Percentiles rank a stretch among this genome's conserved stretches.
Conservation (phyloP, 2,329 filamentous ascomycete genomes). For the Hypoxylon sp. region DNA sequence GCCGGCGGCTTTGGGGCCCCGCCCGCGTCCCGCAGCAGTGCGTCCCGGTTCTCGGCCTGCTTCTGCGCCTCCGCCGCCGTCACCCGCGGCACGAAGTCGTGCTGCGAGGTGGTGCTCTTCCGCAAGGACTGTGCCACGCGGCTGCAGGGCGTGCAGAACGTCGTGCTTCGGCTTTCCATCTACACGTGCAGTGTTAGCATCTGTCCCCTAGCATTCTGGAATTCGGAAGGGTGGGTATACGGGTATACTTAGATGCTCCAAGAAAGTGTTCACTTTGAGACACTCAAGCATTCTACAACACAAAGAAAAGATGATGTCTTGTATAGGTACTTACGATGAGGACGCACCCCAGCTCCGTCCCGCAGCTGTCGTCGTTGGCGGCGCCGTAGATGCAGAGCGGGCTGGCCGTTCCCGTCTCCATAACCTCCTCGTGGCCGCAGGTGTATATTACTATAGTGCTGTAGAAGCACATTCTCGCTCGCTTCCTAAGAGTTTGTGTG, state of each 20-base stretch:
- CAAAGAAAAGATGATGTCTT: too few species aligned
- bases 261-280: too few species aligned
- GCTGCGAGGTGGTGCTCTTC: neutral
- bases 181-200: too few species aligned
- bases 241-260: too few species aligned
- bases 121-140: neutral
- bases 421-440: conserved; percentile 24
- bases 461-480: conserved; percentile 22
- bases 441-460: conserved; percentile 2
- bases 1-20: neutral
- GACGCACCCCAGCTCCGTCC: conserved; percentile 18
- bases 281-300: too few species aligned
- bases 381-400: conserved; percentile 19
- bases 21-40: neutral
- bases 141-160: conserved; percentile 15
- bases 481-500: neutral
- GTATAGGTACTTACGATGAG: too few species aligned
- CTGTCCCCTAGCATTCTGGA: too few species aligned
- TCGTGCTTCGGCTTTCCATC: neutral
- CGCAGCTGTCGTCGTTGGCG: neutral
- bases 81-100: neutral
- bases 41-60: neutral
- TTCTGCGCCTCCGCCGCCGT: neutral
- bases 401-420: neutral
- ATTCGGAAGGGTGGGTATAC: too few species aligned